Evolutionary conservation across 148 eudicot genomes (phyloP), one percentile per base, ranked within the genome.

Genomic region (Vaccinium darrowii): DNA sequence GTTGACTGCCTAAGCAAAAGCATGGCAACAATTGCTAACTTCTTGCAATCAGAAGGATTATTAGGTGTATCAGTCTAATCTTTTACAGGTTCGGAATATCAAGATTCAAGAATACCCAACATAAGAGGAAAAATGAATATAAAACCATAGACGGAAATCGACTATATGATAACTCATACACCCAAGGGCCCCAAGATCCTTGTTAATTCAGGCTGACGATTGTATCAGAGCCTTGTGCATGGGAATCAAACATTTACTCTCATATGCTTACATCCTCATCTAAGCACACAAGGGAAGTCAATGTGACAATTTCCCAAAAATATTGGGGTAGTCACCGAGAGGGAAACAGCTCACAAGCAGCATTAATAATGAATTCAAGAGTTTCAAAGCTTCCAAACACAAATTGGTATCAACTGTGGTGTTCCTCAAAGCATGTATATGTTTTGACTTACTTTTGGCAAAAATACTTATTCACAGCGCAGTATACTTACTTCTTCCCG

Each of bases 401-500:
- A 77, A n/a, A 0, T 3, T 14, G 7, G 4, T 23, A 77, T 77
- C 58, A 77, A 4, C 16, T 8, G 82, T 11, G 0, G 33, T 71
- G 58, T 15, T 82, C 27, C 39, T 27, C 12, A 50, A 60, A 69
- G 58, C 76, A 49, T 23, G 19, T 51, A 21, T 9, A 25, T 7
- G 62, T 21, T 80, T 71, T 30, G 58, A 30, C 6, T 78, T 71
- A 52, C n/a, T 56, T 51, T 36, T 19, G 43, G 16, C 79, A 73
- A 71, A 16, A 19, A 23, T 21, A 47, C 23, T 69, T 69, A 65
- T 4, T 50, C 30, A 21, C n/a, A 11, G 16, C 11, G 77, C 10
- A 23, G n/a, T 79, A 54, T 23, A 97, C 98, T 90, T 89, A 97
- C 99, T 95, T 97, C 98, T 87, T 97, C 98, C 18, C 99, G 93